Evolutionary conservation across 2,329 filamentous ascomycete species (phyloP).

Genomic region (Stagonosporopsis rhizophila): DNA sequence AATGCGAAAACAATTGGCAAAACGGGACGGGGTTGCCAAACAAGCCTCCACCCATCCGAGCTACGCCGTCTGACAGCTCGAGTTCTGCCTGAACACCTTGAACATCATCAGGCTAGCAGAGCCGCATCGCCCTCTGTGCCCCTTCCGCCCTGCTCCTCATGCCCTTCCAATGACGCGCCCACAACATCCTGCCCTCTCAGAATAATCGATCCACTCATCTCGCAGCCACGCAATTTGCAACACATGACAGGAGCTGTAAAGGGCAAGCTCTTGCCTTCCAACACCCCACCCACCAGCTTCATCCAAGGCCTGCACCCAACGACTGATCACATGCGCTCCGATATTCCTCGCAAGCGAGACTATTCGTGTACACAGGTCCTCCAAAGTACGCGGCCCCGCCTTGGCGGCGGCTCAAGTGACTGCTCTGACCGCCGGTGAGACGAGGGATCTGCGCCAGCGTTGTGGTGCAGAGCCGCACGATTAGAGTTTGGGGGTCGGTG

Average conservation of each 20-base stretch:
- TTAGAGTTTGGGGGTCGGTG: not conserved
- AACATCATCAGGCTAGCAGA: conserved; percentile 3
- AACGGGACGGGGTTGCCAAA: not conserved
- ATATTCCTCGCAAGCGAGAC: not conserved
- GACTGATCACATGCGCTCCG: not conserved
- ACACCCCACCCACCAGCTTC: not conserved
- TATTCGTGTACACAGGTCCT: not conserved
- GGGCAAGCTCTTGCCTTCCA: too few species aligned
- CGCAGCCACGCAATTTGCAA: too few species aligned
- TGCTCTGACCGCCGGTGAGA: not conserved
- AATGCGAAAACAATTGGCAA: not conserved
- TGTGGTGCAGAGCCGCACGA: not conserved
- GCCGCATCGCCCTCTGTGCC: not conserved
- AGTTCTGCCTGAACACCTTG: not conserved
- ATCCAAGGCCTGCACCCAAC: not conserved
- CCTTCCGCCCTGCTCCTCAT: not conserved
- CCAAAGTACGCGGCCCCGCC: not conserved
- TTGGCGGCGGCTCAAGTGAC: not conserved
- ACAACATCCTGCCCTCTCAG: too few species aligned
- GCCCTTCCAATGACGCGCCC: too few species aligned
- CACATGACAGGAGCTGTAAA: too few species aligned
- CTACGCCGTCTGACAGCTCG: too few species aligned
- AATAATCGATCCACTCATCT: too few species aligned
- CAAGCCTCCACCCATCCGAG: not conserved
- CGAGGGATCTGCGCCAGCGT: conserved; percentile 1